phyloP scores from a whole-genome alignment of 225 moss, liverwort and hornwort genomes.

The Sphagnum contortum region DNA sequence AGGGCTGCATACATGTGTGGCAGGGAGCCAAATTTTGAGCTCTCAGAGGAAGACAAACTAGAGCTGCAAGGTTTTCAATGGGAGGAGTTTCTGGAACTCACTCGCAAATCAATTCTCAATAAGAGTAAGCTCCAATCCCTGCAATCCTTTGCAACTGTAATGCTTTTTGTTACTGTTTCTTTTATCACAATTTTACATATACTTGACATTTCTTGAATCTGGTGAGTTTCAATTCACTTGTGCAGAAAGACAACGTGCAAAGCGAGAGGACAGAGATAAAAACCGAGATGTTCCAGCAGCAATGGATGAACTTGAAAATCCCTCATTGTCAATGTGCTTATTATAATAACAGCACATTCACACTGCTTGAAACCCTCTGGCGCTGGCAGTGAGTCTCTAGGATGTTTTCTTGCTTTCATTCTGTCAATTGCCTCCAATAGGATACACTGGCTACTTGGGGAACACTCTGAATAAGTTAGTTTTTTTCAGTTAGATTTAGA shows the following conservation, averaged over 20 bases:
- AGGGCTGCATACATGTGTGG: conserved; percentile 57
- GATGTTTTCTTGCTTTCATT: too few relatives aligned
- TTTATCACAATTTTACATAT: too few relatives aligned
- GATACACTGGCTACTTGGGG: too few relatives aligned
- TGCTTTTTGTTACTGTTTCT: too few relatives aligned
- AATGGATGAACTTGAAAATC: conserved; percentile 12
- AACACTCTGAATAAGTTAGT: too few relatives aligned
- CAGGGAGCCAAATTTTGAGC: conserved; percentile 36
- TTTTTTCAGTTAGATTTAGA: too few relatives aligned
- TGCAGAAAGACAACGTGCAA: conserved; percentile 39
- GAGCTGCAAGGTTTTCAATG: conserved; percentile 41
- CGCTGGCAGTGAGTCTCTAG: too few relatives aligned
- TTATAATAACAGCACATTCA: too few relatives aligned
- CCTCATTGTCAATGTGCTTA: conserved; percentile 1
- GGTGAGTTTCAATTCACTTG: neutral
- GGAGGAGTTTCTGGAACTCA: conserved; percentile 47
- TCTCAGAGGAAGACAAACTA: conserved; percentile 28
- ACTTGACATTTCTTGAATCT: too few relatives aligned
- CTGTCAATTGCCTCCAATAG: too few relatives aligned
- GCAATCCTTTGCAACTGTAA: too few relatives aligned
- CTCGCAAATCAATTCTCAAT: conserved; percentile 46
- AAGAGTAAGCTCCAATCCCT: conserved; percentile 19
- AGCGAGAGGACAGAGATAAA: conserved; percentile 15
- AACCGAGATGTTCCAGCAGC: conserved; percentile 17
- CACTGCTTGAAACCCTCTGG: too few relatives aligned